These are phyloP conservation scores for Fomitopsis betulina DNA, from an alignment of 1,284 basidiomycete genomes.

Conservation along the genomic window DNA sequence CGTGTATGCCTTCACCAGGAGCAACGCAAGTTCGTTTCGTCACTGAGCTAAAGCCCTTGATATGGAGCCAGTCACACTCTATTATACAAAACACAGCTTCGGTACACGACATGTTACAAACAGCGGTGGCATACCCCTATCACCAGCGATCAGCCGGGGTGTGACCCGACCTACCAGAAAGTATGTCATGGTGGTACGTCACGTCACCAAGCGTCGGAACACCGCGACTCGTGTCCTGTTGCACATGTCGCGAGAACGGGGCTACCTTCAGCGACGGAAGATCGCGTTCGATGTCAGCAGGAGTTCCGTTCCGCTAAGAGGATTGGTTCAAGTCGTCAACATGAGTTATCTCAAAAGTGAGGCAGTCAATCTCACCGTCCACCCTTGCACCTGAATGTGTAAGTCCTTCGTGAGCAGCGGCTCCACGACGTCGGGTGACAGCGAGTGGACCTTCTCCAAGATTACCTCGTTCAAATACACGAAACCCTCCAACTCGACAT, in stretches of 20 bases:
- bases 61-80: not conserved
- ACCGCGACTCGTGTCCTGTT: not conserved
- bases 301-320: conserved; percentile 3
- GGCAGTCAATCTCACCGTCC: conserved; percentile 9
- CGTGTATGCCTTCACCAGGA: not conserved
- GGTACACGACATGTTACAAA: not conserved
- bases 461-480: conserved; percentile 39
- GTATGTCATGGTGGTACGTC: conserved; percentile 1
- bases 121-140: not conserved
- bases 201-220: conserved; percentile 3
- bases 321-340: not conserved
- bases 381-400: not conserved
- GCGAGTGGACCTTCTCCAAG: conserved; percentile 27
- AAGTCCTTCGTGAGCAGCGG: conserved; percentile 25
- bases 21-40: too few relatives aligned
- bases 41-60: too few relatives aligned
- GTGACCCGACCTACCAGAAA: conserved; percentile 3
- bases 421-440: conserved; percentile 31
- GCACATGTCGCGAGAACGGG: not conserved
- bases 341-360: not conserved
- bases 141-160: conserved; percentile 2
- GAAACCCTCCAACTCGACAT: conserved; percentile 48
- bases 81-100: not conserved
- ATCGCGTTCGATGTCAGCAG: conserved; percentile 1
- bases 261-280: conserved; percentile 8